Evolutionary conservation across 176 grass and related monocot species (phyloP).

Genomic region (Ensete glaucum): DNA sequence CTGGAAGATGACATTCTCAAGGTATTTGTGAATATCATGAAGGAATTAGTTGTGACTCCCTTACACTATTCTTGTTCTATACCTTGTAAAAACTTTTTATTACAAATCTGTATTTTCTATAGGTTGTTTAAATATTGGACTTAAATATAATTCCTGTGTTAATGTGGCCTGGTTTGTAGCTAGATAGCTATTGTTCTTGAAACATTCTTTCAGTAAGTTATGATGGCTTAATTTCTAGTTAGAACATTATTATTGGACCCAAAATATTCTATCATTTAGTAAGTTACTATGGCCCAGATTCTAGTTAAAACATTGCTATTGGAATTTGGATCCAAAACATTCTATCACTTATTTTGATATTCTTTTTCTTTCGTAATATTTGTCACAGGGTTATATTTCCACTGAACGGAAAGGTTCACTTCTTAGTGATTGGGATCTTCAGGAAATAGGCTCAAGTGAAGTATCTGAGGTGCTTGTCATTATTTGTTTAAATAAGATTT

Average conservation of each 20-base stretch:
- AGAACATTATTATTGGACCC: no score
- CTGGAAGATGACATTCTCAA: constrained; percentile 98
- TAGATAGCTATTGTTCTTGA: no score
- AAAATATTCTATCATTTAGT: no score
- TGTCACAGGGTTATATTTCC: constrained; percentile 72
- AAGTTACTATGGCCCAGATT: no score
- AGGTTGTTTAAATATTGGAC: background rate
- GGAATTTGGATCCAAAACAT: background rate
- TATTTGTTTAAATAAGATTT: constrained; percentile 15
- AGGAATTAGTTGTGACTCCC: constrained; percentile 9
- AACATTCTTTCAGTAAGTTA: no score
- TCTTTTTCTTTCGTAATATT: background rate
- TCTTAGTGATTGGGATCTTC: constrained; percentile 93
- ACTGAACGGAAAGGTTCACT: constrained; percentile 62
- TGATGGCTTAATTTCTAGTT: no score
- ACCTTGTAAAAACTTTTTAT: background rate
- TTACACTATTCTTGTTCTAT: constrained; percentile 2
- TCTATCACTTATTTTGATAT: background rate
- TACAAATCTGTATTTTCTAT: background rate
- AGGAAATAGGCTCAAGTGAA: constrained; percentile 84
- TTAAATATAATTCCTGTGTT: background rate
- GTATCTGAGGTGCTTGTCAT: constrained; percentile 59
- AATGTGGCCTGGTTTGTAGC: background rate
- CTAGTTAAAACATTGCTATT: no score
- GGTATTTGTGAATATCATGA: constrained; percentile 38